Evolutionary conservation across 1,284 basidiomycete species (phyloP), one percentile per base, ranked within the genome.

Genomic region (Sporisorium scitamineum): DNA sequence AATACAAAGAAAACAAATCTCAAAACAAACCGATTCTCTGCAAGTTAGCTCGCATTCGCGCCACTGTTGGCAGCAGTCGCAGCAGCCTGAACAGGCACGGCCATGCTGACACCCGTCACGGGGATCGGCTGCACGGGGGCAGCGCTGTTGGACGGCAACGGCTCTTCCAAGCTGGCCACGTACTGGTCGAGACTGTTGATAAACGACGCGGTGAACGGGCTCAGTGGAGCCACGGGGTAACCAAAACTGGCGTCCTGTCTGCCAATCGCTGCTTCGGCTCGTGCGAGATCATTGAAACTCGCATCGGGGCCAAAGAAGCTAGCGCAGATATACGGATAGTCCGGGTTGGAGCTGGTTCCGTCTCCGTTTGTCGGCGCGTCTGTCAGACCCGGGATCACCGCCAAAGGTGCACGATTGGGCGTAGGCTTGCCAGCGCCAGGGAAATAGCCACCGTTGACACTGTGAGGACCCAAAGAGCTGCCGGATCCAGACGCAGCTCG

Each of bases 121-220:
- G 69, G 47, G 9, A 71, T 53, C 11, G 55, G 51, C n/a, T n/a
- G n/a, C n/a, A 62, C 51, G 10, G 54, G 16, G 3, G 57, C 22
- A 0, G 61, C 48, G 39, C 57, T 65, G 34, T 47, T 61, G 29
- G 54, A 58, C 27, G 72, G 72, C 56, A 75, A 10, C 5, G 72
- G 72, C 54, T 75, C 72, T 34, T 75, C 72, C 26, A 75, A 20
- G 44, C 67, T 70, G 5, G 73, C 64, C 32, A 71, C 73, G 48
- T 76, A 76, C 68, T 76, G 68, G 41, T 76, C 73, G 20, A 76
- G 51, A 41, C 64, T 68, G 32, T 71, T 65, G 52, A 76, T 76
- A 26, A 76, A 76, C 44, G 68, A 60, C 2, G 68, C 68, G 0
- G 73, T 76, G 32, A 76, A 76, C 0, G 73, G 73, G 31, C 64